Percentiles rank a stretch among this genome's conserved stretches.
phyloP scores from a whole-genome alignment of 108 stramenopile genomes.

The Cyclotella sp. region DNA sequence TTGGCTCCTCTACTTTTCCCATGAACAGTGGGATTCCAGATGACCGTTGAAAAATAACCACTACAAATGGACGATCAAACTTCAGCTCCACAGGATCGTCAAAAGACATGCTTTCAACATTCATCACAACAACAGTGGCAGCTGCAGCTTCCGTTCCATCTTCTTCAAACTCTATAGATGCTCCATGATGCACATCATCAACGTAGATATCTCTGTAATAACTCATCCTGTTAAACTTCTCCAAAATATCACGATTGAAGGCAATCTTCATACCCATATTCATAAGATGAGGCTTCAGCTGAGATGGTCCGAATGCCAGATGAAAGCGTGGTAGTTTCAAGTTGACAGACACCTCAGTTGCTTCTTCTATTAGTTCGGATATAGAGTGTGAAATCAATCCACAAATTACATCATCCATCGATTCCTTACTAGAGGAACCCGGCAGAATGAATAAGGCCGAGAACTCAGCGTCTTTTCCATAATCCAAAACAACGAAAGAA shows the following conservation, averaged over 20 bases:
- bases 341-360: constrained; percentile 1
- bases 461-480: constrained; percentile 37
- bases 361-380: constrained; percentile 20
- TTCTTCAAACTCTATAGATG: constrained; percentile 43
- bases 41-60: constrained; percentile 22
- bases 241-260: constrained; percentile 3
- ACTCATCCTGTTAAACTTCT: constrained; percentile 29
- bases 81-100: constrained; percentile 5
- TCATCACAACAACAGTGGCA: constrained; percentile 24
- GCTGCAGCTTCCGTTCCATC: constrained; percentile 47
- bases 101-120: constrained; percentile 2
- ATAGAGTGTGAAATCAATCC: constrained; percentile 14
- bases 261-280: constrained; percentile 31
- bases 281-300: constrained; percentile 16
- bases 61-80: constrained; percentile 47
- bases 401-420: constrained; percentile 20
- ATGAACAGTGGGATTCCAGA: constrained; percentile 47
- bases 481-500: constrained; percentile 31
- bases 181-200: constrained; percentile 33
- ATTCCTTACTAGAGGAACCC: constrained; percentile 5
- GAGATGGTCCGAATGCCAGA: constrained; percentile 20
- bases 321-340: constrained; percentile 37
- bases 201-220: constrained; percentile 25
- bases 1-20: constrained; percentile 30
- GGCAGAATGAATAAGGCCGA: constrained; percentile 40